phyloP scores from a whole-genome alignment of 257 asterid genomes.

The Plantago major region DNA sequence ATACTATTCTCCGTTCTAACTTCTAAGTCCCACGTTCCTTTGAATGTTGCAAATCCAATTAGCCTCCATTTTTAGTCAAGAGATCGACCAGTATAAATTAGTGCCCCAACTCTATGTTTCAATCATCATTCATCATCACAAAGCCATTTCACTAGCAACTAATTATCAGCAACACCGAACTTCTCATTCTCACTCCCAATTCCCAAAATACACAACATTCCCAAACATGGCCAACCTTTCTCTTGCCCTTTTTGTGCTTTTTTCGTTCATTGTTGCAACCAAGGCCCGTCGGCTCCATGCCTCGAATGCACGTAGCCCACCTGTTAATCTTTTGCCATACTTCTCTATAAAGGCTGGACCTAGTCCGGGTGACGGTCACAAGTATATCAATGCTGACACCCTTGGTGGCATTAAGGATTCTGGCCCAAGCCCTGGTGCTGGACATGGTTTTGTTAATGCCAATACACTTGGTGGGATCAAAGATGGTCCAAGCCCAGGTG shows the following conservation, averaged over 20 bases:
- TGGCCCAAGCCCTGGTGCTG: conserved; percentile 18
- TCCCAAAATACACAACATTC: not conserved
- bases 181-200: not conserved
- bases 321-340: not conserved
- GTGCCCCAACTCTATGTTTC: not conserved
- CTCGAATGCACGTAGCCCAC: conserved; percentile 25
- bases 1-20: conserved; percentile 7
- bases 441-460: conserved; percentile 13
- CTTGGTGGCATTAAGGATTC: conserved; percentile 11
- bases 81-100: conserved; percentile 25
- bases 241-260: conserved; percentile 15
- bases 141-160: not conserved
- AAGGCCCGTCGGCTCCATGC: conserved; percentile 34
- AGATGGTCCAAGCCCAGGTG: conserved; percentile 30
- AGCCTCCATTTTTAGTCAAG: conserved; percentile 22
- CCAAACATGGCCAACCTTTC: not conserved
- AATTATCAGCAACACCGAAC: not conserved
- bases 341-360: conserved; percentile 27
- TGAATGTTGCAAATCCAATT: conserved; percentile 24
- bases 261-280: conserved; percentile 8
- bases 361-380: conserved; percentile 31
- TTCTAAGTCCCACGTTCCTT: conserved; percentile 21
- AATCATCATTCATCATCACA: conserved; percentile 1
- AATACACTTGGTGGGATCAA: conserved; percentile 24
- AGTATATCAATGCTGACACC: not conserved